A percentile compares a stretch with the other conserved stretches of the same genome.
phyloP scores from a whole-genome alignment of 108 stramenopile genomes.

The Nannochloropsis gaditana region DNA sequence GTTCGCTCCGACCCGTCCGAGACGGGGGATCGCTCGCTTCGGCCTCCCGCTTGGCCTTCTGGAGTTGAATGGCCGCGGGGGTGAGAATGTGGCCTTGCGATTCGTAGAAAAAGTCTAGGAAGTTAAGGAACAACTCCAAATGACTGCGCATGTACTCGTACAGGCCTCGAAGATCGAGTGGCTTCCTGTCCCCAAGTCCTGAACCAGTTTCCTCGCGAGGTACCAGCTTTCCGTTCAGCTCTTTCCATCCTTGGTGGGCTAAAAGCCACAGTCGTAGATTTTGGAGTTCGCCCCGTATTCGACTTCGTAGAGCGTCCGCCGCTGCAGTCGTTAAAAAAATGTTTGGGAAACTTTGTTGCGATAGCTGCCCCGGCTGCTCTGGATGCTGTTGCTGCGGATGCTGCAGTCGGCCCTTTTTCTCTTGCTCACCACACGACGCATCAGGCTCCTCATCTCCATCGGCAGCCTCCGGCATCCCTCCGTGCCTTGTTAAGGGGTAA shows the following conservation, averaged over 20 bases:
- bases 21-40: too few species aligned
- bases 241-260: neutral
- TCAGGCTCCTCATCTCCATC: too few species aligned
- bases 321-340: neutral
- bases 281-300: neutral
- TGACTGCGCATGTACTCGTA: neutral
- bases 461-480: too few species aligned
- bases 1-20: too few species aligned
- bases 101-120: neutral
- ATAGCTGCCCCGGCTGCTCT: neutral
- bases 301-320: neutral
- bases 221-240: neutral
- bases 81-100: neutral
- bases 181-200: neutral
- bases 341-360: neutral
- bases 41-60: neutral
- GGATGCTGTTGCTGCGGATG: neutral
- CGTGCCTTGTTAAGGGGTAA: too few species aligned
- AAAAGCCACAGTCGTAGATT: constrained; percentile 8
- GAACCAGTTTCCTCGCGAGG: neutral
- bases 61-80: neutral
- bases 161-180: neutral
- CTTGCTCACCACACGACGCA: too few species aligned
- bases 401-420: too few species aligned
- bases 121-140: neutral